A percentile compares a stretch with the other conserved stretches of the same genome.
These are phyloP conservation scores for Hyaloscypha hepaticicola DNA, from an alignment of 495 filamentous ascomycete species.

Conservation along the genomic window DNA sequence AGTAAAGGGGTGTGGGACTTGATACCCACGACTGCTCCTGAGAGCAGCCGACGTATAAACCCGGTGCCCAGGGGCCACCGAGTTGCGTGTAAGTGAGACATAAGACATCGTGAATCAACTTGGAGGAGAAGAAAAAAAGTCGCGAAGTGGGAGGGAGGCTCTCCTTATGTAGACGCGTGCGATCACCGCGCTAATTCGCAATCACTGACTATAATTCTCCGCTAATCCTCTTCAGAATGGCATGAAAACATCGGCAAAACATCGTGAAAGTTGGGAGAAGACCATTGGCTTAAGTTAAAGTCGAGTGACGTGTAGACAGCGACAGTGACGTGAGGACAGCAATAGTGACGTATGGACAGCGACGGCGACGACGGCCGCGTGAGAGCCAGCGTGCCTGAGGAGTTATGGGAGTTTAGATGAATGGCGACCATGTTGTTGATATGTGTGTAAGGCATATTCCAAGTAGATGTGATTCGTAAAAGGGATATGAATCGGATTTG, in stretches of 20 bases:
- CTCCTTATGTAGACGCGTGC: neutral
- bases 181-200: neutral
- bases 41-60: conserved; percentile 4
- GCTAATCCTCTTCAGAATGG: neutral
- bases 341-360: no score
- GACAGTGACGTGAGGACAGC: neutral
- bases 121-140: neutral
- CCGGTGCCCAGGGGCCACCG: neutral
- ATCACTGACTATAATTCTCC: neutral
- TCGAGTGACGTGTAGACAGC: neutral
- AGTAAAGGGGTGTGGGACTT: conserved; percentile 4
- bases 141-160: neutral
- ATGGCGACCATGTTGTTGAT: no score
- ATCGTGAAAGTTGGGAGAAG: neutral
- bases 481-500: no score
- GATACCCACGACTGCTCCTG: conserved; percentile 5
- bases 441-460: no score
- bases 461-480: no score
- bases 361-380: no score
- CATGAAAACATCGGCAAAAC: neutral
- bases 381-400: no score
- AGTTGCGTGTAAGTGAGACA: neutral
- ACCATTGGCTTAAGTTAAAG: neutral
- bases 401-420: no score
- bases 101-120: neutral